Conservation (phyloP, 2,329 filamentous ascomycete genomes). For the Calycina herbarum region DNA sequence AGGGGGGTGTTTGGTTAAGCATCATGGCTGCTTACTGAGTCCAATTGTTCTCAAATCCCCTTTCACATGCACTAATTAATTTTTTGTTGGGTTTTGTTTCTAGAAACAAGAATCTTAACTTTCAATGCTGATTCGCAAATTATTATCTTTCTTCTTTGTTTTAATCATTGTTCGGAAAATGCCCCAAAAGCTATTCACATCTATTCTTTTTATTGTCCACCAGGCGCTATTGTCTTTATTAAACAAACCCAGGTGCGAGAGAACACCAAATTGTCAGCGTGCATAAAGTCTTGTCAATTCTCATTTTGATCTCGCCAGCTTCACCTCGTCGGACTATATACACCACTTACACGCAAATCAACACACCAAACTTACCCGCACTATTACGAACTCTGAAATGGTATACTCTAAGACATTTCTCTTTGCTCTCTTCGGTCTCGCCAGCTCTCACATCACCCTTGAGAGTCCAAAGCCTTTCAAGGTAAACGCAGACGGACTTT, state of each 20-base stretch:
- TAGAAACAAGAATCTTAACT: not conserved
- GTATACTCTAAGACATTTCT: not conserved
- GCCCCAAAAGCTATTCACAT: not conserved
- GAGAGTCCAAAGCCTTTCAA: conserved; percentile 4
- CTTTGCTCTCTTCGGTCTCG: not conserved
- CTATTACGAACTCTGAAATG: not conserved
- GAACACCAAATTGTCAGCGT: not conserved
- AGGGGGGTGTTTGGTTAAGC: not conserved
- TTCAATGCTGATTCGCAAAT: not conserved
- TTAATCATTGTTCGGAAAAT: not conserved
- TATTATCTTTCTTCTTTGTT: not conserved
- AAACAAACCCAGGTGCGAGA: not conserved
- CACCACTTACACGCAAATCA: not conserved
- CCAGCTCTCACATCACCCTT: not conserved
- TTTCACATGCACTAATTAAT: not conserved
- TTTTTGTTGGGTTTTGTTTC: not conserved
- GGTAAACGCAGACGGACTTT: not conserved
- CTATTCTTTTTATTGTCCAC: not conserved
- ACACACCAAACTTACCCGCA: not conserved
- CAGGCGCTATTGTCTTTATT: not conserved
- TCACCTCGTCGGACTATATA: not conserved
- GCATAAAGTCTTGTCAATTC: not conserved
- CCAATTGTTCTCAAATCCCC: not conserved
- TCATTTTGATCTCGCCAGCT: not conserved
- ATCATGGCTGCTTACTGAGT: not conserved